Evolutionary conservation across 768 basidiomycete genomes (phyloP), one percentile per base, ranked within the genome.

Genomic region (Suillus spraguei): DNA sequence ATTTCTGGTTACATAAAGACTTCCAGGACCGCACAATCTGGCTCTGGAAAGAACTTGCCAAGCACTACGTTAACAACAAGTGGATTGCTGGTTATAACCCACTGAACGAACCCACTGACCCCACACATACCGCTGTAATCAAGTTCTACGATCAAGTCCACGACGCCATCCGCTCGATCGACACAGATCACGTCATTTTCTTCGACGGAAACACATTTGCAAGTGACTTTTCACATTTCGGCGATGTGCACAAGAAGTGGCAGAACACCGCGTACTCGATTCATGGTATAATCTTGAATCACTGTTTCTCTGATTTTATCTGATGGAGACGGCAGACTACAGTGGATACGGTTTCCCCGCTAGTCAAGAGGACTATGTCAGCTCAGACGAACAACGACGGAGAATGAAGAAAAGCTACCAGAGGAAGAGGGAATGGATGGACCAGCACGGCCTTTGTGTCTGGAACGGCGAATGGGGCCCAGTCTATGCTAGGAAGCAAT

Each of bases 11-110:
- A 58, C 89, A 94, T 81, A 92, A 87, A 67, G 91, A 94, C 73
- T 90, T 92, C 81, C 92, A 93, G 72, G 90, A 94, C 74, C 86
- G 92, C 2, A 75, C 82, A 11, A 73, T 92, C 60, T 88, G 88
- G 86, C 83, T 95, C 46, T 94, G 93, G 92, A 82, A 81, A 42
- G 79, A 91, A 69, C 80, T 94, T 39, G 90, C 92, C 1, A 80
- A 79, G 69, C 90, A 91, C 73, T 93, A 94, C 81, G 87, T 82
- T 66, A 82, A 79, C 63, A 91, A 94, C 74, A 81, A 85, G 65
- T 93, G 92, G 92, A 87, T 94, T 63, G 92, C 91, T 2, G 91
- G 92, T 20, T 95, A 91, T 77, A 94, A 94, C 75, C 90, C 88
- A 4, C 79, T 95, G 54, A 95, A 94, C 82, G 92, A 95, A 76